phyloP scores from a whole-genome alignment of 2,329 filamentous ascomycete genomes.

The Colletotrichum sp. region DNA sequence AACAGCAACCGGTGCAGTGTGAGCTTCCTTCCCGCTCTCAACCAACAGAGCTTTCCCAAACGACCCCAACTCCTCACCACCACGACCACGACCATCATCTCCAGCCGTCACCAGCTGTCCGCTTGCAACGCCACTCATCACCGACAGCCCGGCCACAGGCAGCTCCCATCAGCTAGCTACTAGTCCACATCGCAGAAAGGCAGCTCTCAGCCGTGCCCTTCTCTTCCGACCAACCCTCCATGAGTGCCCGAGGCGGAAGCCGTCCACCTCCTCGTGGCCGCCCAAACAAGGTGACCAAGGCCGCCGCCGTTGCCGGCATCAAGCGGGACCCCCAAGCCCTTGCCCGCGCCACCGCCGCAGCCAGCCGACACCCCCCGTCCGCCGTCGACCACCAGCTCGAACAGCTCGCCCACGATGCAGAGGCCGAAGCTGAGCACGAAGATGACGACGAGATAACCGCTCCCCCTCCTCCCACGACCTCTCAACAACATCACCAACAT shows the following conservation, averaged over 20 bases:
- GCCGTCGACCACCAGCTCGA: slow-evolving; percentile 39
- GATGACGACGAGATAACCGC: slow-evolving; percentile 17
- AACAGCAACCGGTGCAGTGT: neutral
- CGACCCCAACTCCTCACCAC: slow-evolving; percentile 14
- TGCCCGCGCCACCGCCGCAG: slow-evolving; percentile 25
- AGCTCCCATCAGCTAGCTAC: neutral
- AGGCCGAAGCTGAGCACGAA: slow-evolving; percentile 25
- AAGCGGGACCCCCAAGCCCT: slow-evolving; percentile 10
- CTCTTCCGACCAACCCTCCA: slow-evolving; percentile 4
- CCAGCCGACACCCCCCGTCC: slow-evolving; percentile 31
- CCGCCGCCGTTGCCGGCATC: slow-evolving; percentile 23
- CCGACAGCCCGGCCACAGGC: neutral
- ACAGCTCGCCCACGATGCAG: slow-evolving; percentile 26
- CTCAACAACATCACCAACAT: slow-evolving; percentile 21
- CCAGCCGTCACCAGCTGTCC: slow-evolving; percentile 23
- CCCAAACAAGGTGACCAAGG: slow-evolving; percentile 50
- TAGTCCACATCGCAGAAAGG: slow-evolving; percentile 19
- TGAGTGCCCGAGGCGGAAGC: slow-evolving; percentile 24
- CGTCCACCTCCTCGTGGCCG: slow-evolving; percentile 38
- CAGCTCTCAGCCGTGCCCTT: neutral
- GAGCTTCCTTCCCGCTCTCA: slow-evolving; percentile 10
- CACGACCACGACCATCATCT: neutral
- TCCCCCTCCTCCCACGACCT: neutral
- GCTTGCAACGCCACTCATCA: slow-evolving; percentile 12
- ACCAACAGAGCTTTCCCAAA: slow-evolving; percentile 14